Conservation (phyloP, 495 filamentous ascomycete species). For the Rostrohypoxylon terebratum region DNA sequence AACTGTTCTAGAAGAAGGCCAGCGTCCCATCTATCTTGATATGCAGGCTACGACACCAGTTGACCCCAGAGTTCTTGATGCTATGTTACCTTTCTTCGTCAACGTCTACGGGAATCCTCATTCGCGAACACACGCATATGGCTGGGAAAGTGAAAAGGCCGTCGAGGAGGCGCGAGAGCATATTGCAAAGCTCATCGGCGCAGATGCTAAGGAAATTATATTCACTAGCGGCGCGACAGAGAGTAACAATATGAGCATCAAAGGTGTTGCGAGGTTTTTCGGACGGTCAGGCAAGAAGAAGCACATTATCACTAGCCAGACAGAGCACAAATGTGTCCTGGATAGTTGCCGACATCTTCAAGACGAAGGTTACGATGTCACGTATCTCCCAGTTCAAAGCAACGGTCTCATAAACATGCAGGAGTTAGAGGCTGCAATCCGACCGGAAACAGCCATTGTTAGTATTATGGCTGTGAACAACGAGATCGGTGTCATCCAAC, state of each 20-base stretch:
- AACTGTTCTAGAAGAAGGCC: constrained; percentile 91
- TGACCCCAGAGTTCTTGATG: constrained; percentile 93
- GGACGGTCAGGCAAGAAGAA: constrained; percentile 94
- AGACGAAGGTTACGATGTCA: constrained; percentile 95
- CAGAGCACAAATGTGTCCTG: constrained; percentile 98
- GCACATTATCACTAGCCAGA: constrained; percentile 96
- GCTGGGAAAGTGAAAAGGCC: constrained; percentile 97
- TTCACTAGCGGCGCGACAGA: constrained; percentile 98
- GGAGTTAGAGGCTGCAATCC: constrained; percentile 88
- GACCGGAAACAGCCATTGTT: constrained; percentile 89
- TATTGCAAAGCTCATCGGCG: constrained; percentile 88
- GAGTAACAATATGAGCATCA: constrained; percentile 99
- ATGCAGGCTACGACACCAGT: constrained; percentile 99
- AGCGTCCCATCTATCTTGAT: constrained; percentile 95
- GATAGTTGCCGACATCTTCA: constrained; percentile 97
- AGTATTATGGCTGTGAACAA: constrained; percentile 99
- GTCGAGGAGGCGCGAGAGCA: constrained; percentile 86
- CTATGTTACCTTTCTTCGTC: constrained; percentile 95
- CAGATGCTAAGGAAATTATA: constrained; percentile 97
- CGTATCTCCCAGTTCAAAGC: constrained; percentile 88
- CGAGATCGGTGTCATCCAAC: constrained; percentile 98
- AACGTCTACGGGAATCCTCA: constrained; percentile 97
- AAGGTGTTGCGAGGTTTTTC: constrained; percentile 96
- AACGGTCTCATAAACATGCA: constrained; percentile 87
- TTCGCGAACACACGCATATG: constrained; percentile 97